Evolutionary conservation across 306 rosid genomes (phyloP), one percentile per base, ranked within the genome.

Genomic region (Mimosa bimucronata): DNA sequence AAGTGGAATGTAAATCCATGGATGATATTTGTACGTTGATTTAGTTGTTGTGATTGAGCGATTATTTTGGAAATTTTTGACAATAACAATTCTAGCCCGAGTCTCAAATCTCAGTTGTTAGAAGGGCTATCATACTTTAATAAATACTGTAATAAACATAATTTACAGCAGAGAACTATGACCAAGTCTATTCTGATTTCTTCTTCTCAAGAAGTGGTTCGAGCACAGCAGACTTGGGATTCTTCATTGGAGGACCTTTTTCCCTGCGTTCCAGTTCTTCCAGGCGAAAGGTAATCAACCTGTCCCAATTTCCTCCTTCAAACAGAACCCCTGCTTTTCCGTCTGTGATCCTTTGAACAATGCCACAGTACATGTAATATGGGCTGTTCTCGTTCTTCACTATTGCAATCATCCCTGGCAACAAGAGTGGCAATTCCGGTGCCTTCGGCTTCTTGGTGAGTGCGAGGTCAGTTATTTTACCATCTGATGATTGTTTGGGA

Each of bases 201-300:
- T 82, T 86, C 73, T 82, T 85, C 73, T 74, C 76, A 46, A 95
- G 91, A 23, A 89, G 77, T 12, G 94, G 92, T 78, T 95, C 98
- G 19, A 95, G 97, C 66, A 83, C 83, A 0, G 79, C 89, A 1
- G 94, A 90, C 85, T 58, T 86, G 50, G 98, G 98, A 25, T 92
- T 95, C 86, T 91, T 95, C 89, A 89, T 88, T 0, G 98, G 99
- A 75, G 98, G 98, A 7, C 98, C 98, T 80, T 95, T 93, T 66
- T 92, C 99, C 79, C 99, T 89, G 78, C 98, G 91, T 80, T 90
- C 87, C 9, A 91, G 84, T 89, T 93, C 99, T 3, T 91, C 96
- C 78, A 95, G 80, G 58, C 97, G 81, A 40, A 95, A 91, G 6
- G 99, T 90, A 62, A 92, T 89, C 77, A 95, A 68, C 57, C 90